Evolutionary conservation across 2,329 filamentous ascomycete species (phyloP), one percentile per base, ranked within the genome.

Genomic region (Ophiostoma angusticollis): DNA sequence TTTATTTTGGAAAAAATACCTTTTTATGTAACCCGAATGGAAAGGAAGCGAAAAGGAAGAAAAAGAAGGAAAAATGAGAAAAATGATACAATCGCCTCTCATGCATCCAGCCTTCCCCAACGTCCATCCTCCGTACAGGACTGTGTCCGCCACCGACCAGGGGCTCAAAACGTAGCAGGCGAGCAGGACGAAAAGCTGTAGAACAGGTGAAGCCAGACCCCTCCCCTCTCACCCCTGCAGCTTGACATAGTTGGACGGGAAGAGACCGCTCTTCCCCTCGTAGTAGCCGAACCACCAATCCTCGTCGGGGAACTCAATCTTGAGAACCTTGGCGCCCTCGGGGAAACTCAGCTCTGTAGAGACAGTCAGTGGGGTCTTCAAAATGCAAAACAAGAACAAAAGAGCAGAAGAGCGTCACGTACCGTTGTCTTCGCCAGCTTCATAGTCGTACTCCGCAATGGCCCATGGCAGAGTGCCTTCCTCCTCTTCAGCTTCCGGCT

Each of bases 221-320:
- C 18, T 8, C 11, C 3, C 37, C 9, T 6, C 17, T 12, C 5
- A 43, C 24, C 41, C 7, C 46, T 74, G 60, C 39, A 79, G 59
- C 56, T 78, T 63, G 46, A 81, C 78, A 50, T 81, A 81, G 57
- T 81, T 80, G 54, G 77, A 71, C 11, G 78, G 78, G 74, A 98
- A 98, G 32, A 98, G 70, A 45, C 91, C 91, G 22, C 73, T 72
- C 42, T 79, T 72, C 36, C 86, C 86, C 19, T 78, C 70, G 59
- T 81, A 93, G 52, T 83, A 77, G 42, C 91, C 91, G 52, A 89
- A 82, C 91, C 91, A 98, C 91, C 91, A 98, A 56, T 98, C 91
- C 49, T 96, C 89, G 52, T 96, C 91, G 2, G 91, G 91, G 61
- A 96, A 96, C 65, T 95, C 84, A 47, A 98, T 65, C 54, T 81